Evolutionary conservation across 2,329 filamentous ascomycete species (phyloP), one percentile per base, ranked within the genome.

Genomic region (Aspergillus sp.): DNA sequence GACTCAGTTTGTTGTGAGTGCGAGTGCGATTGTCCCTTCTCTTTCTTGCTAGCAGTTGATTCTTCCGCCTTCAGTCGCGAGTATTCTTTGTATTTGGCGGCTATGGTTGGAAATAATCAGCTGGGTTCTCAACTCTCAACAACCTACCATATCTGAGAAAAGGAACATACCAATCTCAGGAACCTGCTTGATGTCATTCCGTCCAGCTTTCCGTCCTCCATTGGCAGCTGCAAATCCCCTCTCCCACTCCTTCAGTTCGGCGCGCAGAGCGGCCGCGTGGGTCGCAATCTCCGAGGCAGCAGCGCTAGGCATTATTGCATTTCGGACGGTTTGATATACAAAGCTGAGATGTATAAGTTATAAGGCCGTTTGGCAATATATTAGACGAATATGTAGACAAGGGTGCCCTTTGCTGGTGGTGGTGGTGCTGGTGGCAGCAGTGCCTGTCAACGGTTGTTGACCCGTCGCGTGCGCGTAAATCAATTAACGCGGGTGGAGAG

Each of bases 51-150:
- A n/a, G 66, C 63, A n/a, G 71, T 65, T 48, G 65, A 57, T 60
- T 77, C 74, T 34, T 73, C 70, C 17, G 75, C 69, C 58, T 80
- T 79, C 5, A 83, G 63, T 46, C 75, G 75, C 31, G 75, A 73
- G 68, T 83, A 83, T 50, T 77, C 71, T 60, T 82, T 82, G 71
- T 83, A 83, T 73, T 82, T 82, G 5, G 74, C 72, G 28, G 80
- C 80, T 81, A 48, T 17, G 6, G 45, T 17, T 28, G 30, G n/a
- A 8, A 9, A 19, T 19, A 8, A 23, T 60, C 52, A 50, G 57
- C 8, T 38, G 2, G 8, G 3, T 8, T 17, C 3, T 7, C 25
- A 38, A 23, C 22, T 7, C 19, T 19, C 19, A 13, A 17, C 11
- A 8, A 55, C 15, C 6, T 9, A 19, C 19, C 19, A 19, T 45